Evolutionary conservation across 805 yeast genomes (phyloP).

Genomic region (Crinitomyces ghanaensis): DNA sequence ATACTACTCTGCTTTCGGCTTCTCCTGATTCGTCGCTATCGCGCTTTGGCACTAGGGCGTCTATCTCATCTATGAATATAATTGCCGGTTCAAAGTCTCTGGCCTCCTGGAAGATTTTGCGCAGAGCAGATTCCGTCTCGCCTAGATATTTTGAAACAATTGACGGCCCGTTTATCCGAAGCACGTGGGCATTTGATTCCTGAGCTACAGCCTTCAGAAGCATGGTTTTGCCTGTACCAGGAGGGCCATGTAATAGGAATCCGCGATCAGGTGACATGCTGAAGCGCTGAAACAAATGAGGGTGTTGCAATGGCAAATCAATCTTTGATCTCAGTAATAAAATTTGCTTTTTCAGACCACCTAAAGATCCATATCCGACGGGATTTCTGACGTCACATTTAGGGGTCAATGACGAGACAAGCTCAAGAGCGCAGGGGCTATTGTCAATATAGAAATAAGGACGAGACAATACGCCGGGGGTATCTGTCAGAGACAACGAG

Average conservation of each 20-base stretch:
- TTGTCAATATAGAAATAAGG: slow-evolving; percentile 1
- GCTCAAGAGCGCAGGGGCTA: slow-evolving; percentile 7
- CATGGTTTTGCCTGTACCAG: slow-evolving; percentile 96
- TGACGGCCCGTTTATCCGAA: slow-evolving; percentile 81
- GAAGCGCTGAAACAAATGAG: slow-evolving; percentile 66
- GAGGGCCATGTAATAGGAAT: slow-evolving; percentile 86
- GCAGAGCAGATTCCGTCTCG: slow-evolving; percentile 79
- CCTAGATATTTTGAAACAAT: slow-evolving; percentile 89
- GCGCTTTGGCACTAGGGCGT: slow-evolving; percentile 79
- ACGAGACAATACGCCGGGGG: slow-evolving; percentile 17
- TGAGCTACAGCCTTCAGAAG: slow-evolving; percentile 70
- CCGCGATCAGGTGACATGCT: slow-evolving; percentile 93
- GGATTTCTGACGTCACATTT: slow-evolving; percentile 10
- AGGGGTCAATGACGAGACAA: slow-evolving; percentile 8
- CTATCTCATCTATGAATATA: slow-evolving; percentile 86
- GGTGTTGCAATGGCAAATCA: slow-evolving; percentile 69
- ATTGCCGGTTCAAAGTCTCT: slow-evolving; percentile 75
- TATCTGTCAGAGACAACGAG: slow-evolving; percentile 31
- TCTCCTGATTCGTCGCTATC: slow-evolving; percentile 81
- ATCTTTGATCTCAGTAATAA: slow-evolving; percentile 51
- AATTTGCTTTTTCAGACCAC: slow-evolving; percentile 66
- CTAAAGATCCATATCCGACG: slow-evolving; percentile 44
- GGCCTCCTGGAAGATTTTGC: slow-evolving; percentile 80
- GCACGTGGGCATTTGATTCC: slow-evolving; percentile 66
- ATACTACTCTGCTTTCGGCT: slow-evolving; percentile 81